Conservation (phyloP, 73 alveolate genomes). For the Stentor roeselii region DNA sequence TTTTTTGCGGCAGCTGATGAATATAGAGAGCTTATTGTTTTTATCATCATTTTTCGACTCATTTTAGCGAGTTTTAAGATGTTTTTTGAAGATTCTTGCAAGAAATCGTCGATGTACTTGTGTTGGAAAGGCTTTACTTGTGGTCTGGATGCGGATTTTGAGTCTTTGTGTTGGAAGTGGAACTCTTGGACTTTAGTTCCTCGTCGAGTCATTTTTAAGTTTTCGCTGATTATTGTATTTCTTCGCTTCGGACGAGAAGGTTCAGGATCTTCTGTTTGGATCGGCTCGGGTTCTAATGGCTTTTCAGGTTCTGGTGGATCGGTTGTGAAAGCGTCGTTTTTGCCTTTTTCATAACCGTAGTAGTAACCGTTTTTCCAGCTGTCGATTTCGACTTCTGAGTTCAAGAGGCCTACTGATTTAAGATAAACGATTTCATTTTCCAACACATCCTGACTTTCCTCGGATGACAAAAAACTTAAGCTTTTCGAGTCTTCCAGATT, state of each 20-base stretch:
- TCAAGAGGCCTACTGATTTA: not conserved
- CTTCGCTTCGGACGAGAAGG: not conserved
- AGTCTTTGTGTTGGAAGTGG: not conserved
- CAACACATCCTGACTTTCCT: not conserved
- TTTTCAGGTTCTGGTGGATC: not conserved
- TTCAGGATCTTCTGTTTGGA: not conserved
- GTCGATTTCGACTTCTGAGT: not conserved
- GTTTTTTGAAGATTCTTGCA: not conserved
- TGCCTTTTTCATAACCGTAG: slow-evolving; percentile 9
- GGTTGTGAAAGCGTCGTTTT: not conserved
- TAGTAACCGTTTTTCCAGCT: slow-evolving; percentile 10
- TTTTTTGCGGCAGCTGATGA: not conserved
- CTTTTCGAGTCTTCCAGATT: slow-evolving; percentile 9
- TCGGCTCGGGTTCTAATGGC: not conserved
- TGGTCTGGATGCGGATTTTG: not conserved
- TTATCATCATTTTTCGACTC: slow-evolving; percentile 3
- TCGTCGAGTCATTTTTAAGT: not conserved
- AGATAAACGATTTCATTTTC: not conserved
- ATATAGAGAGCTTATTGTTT: not conserved
- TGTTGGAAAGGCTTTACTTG: not conserved
- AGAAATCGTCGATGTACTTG: not conserved
- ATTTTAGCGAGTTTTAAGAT: not conserved
- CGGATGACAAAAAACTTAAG: not conserved
- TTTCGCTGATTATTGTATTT: not conserved
- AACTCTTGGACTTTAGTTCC: not conserved